phyloP scores from a whole-genome alignment of 495 filamentous ascomycete species.

The Niebla homalea region DNA sequence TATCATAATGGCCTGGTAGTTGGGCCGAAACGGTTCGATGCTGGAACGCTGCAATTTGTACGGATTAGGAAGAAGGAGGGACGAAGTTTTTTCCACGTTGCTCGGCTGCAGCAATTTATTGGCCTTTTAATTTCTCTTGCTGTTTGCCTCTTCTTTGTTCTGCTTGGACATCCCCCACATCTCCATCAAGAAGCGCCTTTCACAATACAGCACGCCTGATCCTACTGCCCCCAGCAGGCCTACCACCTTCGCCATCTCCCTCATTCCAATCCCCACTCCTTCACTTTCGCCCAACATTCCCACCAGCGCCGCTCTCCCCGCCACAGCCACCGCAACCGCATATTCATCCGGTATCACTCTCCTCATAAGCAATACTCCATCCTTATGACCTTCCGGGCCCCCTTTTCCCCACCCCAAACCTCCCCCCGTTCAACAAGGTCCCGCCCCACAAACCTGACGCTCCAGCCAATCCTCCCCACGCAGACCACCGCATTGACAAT shows the following conservation, averaged over 20 bases:
- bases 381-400: slow-evolving; percentile 20
- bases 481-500: slow-evolving; percentile 79
- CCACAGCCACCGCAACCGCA: slow-evolving; percentile 23
- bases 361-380: slow-evolving; percentile 16
- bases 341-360: slow-evolving; percentile 22
- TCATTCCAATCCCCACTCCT: slow-evolving; percentile 19
- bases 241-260: slow-evolving; percentile 38
- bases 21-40: too few relatives aligned
- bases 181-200: slow-evolving; percentile 35
- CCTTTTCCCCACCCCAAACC: slow-evolving; percentile 19
- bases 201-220: slow-evolving; percentile 42
- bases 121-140: too few relatives aligned
- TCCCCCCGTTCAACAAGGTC: slow-evolving; percentile 39
- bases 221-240: slow-evolving; percentile 39
- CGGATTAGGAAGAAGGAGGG: too few relatives aligned
- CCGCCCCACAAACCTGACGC: slow-evolving; percentile 48
- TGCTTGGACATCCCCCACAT: background rate
- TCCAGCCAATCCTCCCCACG: slow-evolving; percentile 70
- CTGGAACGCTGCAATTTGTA: too few relatives aligned
- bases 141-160: too few relatives aligned
- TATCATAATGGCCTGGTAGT: too few relatives aligned
- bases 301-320: slow-evolving; percentile 15
- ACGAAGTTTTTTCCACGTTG: too few relatives aligned
- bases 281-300: slow-evolving; percentile 14
- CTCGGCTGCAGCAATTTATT: too few relatives aligned